Base-by-base conservation (phyloP, 495 filamentous ascomycete genomes). In the Trichoderma reesei region DNA sequence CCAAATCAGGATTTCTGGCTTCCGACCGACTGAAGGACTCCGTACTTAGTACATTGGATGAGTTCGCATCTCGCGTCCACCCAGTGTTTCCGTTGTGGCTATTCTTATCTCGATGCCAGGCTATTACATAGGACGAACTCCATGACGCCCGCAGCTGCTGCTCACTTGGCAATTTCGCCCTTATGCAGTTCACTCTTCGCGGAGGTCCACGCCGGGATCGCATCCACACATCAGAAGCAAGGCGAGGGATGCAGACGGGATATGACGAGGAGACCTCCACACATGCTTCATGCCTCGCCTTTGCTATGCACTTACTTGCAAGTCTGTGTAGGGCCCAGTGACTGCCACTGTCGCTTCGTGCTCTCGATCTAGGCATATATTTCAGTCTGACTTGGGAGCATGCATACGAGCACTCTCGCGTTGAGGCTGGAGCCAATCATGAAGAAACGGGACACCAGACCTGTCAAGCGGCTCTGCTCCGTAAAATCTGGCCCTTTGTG, bases 1-100 rank as follows among this genome's bases (percentile, higher is more conserved):
- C 48, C 51, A 11, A 56, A 56, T 34, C 51, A 56, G 18, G 51
- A 56, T 56, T 56, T 34, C 8, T n/a, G 34, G 51, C 46, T n/a
- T n/a, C n/a, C n/a, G n/a, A n/a, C n/a, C n/a, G n/a, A n/a, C n/a
- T n/a, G n/a, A n/a, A n/a, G n/a, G n/a, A 51, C 20, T 4, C 46
- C 20, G 46, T 18, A 4, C 46, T n/a, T n/a, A 14, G 11, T 14
- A 34, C 51, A 33, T 26, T 31, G 10, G 51, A 56, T 56, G 51
- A 56, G 26, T 56, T 56, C 51, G 51, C 51, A 31, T 56, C 51
- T 56, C 20, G 20, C 7, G n/a, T 20, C n/a, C 44, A 18, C 16
- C 44, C 44, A 48, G 44, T n/a, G n/a, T n/a, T n/a, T n/a, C 44
- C 44, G 20, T 48, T 20, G 44, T 48, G n/a, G 16, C 44, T 48